These are phyloP conservation scores for Calonectria pseudoreteaudii DNA, from an alignment of 2,329 filamentous ascomycete genomes.

Conservation along the genomic window DNA sequence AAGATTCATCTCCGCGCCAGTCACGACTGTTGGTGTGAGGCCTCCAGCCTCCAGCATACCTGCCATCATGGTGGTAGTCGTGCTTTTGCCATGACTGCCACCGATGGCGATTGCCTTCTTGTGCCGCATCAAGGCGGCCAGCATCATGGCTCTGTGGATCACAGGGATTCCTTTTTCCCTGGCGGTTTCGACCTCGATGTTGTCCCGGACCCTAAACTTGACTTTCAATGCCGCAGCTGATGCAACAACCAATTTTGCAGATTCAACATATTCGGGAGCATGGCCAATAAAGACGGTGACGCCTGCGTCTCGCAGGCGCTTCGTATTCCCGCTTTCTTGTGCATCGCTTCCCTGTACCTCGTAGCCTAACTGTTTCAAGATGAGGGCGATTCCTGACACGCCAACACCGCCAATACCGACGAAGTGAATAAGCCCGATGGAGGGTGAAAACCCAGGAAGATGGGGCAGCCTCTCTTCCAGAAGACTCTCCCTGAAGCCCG, in stretches of 20 bases:
- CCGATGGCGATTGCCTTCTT: not conserved
- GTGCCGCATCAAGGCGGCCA: not conserved
- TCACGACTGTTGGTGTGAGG: not conserved
- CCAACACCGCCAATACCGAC: not conserved
- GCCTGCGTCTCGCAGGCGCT: not conserved
- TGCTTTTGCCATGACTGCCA: slow-evolving; percentile 4
- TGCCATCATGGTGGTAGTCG: not conserved
- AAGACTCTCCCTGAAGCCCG: not conserved
- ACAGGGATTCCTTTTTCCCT: not conserved
- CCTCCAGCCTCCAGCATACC: not conserved
- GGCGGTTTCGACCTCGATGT: not conserved
- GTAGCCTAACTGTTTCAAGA: not conserved
- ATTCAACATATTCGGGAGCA: not conserved
- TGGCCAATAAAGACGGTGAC: not conserved
- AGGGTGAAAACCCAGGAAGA: not conserved
- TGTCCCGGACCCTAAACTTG: not conserved
- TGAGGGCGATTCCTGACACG: not conserved
- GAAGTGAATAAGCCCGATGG: not conserved
- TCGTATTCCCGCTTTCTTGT: not conserved
- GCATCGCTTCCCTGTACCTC: not conserved
- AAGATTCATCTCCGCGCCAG: not conserved
- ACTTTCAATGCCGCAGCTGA: not conserved
- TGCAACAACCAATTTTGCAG: not conserved
- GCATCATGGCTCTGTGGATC: not conserved
- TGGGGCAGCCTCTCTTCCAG: not conserved